Base-by-base conservation (phyloP, 2,329 filamentous ascomycete species). In the Neopestalotiopsis sp. region DNA sequence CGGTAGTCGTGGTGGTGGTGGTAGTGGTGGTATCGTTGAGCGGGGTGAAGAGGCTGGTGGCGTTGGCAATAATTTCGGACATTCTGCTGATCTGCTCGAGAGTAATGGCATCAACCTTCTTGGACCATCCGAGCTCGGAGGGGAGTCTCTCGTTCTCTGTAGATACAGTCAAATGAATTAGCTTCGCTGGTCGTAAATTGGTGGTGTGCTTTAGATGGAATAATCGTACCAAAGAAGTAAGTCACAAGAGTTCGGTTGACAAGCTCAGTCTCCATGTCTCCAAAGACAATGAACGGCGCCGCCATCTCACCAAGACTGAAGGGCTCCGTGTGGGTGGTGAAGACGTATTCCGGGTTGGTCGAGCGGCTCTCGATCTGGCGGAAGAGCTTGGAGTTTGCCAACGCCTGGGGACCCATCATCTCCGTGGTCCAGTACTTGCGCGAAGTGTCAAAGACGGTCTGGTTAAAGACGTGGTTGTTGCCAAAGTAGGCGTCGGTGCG, bases 281-380 rank as follows among this genome's bases (percentile, higher is more conserved):
- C 86, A 63, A 88, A 84, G 0, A 79, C 82, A 17, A 87, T 77
- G n/a, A 88, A 78, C 0, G 83, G 84, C 3, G 85, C 85, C 4
- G 82, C 80, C 0, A 86, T 72, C 76, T 88, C 86, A 4, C 86
- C 86, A 1, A 85, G 74, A 68, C 82, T 85, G 70, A 88, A 88
- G 9, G 76, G 68, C 69, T 85, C 81, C 0, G 77, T 81, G 0
- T 73, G 75, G 0, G 76, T 70, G 0, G 82, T 83, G 77, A 88
- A 84, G 0, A 74, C 81, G 72, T 86, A 88, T 0, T 78, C 79
- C 0, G 86, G 84, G 71, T 88, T 88, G 63, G 72, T 79, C 0
- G 84, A 78, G 28, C 78, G 78, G 1, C 83, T 85, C 17, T 78
- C 77, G 65, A 84, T 71, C 68, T 85, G 81, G 12, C 84, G 81